A percentile compares a stretch with the other conserved stretches of the same genome.
phyloP scores from a whole-genome alignment of 1,284 basidiomycete genomes.

The Anthracocystis setariae region DNA sequence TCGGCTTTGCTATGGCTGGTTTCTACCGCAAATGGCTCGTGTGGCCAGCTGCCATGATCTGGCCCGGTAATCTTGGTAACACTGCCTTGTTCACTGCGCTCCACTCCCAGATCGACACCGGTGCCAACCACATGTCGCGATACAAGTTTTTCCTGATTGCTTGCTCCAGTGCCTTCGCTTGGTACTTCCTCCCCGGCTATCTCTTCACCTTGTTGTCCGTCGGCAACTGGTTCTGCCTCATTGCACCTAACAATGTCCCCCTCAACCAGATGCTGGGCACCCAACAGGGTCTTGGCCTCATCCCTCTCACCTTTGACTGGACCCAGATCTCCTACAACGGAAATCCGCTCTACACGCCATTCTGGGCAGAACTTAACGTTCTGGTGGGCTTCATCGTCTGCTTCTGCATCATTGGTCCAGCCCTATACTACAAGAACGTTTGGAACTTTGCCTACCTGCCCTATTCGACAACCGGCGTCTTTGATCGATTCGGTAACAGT shows the following conservation, averaged over 20 bases:
- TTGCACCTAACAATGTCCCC: conserved; percentile 57
- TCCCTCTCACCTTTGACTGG: conserved; percentile 61
- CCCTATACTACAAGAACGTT: conserved; percentile 61
- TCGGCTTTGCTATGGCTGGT: conserved; percentile 61
- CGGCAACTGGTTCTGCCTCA: conserved; percentile 62
- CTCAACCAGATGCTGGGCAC: conserved; percentile 63
- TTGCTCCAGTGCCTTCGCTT: conserved; percentile 45
- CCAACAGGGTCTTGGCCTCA: conserved; percentile 49
- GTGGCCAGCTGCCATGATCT: conserved; percentile 64
- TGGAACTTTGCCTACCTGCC: conserved; percentile 57
- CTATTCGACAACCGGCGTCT: conserved; percentile 52
- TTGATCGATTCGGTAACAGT: conserved; percentile 52
- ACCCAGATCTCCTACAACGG: conserved; percentile 50
- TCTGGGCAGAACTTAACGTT: conserved; percentile 55
- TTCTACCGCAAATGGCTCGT: conserved; percentile 60
- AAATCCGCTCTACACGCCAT: conserved; percentile 55
- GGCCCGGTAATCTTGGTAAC: conserved; percentile 58
- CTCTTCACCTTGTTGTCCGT: conserved; percentile 55
- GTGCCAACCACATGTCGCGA: conserved; percentile 69
- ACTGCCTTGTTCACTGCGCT: conserved; percentile 58
- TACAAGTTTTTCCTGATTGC: conserved; percentile 55
- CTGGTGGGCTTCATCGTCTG: conserved; percentile 54
- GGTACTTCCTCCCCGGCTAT: conserved; percentile 63
- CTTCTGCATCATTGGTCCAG: conserved; percentile 56
- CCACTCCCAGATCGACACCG: conserved; percentile 50